Evolutionary conservation across 306 rosid species (phyloP).

Genomic region (Prosopis cineraria): DNA sequence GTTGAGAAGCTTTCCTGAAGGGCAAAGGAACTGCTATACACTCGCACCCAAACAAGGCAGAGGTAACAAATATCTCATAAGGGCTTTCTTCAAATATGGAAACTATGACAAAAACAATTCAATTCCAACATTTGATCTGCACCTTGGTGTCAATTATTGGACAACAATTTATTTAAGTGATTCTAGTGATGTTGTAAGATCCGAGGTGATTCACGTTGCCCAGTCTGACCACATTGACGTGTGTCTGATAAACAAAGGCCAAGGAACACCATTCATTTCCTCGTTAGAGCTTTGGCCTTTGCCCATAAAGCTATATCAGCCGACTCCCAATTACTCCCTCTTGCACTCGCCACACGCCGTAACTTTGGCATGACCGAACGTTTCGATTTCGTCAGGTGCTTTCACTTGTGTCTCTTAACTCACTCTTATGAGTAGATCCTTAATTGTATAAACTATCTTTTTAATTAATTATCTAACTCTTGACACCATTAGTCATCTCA

Average conservation of each 20-base stretch:
- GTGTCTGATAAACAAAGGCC: background rate
- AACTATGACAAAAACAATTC: background rate
- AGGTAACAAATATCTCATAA: conserved; percentile 37
- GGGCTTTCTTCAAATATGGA: conserved; percentile 36
- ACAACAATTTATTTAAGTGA: background rate
- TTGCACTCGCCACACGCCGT: background rate
- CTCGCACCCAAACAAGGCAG: conserved; percentile 36
- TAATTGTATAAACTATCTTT: too few relatives aligned
- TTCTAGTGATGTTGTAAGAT: background rate
- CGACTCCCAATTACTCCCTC: background rate
- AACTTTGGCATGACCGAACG: background rate
- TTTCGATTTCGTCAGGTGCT: too few relatives aligned
- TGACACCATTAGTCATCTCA: too few relatives aligned
- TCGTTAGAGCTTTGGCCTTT: background rate
- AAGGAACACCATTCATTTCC: background rate
- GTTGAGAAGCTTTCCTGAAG: conserved; percentile 51
- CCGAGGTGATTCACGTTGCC: background rate
- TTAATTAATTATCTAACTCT: too few relatives aligned
- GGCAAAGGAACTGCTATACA: conserved; percentile 48
- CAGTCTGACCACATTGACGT: background rate
- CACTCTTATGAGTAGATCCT: too few relatives aligned
- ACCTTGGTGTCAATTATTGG: background rate
- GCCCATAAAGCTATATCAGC: background rate
- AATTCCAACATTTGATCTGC: background rate
- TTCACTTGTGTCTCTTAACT: too few relatives aligned